Conservation (phyloP, 1,139 yeast genomes). For the Candida sojae region DNA sequence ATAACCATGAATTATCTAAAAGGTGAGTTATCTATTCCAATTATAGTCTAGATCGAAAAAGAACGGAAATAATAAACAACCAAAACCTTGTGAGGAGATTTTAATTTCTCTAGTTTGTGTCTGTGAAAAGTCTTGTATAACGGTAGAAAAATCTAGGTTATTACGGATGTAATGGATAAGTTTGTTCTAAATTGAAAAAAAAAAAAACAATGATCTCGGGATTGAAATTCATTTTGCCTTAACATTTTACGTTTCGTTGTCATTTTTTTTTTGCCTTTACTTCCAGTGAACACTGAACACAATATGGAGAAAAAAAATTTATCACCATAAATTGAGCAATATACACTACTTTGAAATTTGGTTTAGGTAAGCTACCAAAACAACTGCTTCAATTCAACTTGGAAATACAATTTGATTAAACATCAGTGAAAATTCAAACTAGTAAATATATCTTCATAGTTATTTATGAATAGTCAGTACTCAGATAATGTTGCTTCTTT, state of each 20-base stretch:
- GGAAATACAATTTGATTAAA: too few relatives aligned
- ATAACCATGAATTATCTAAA: constrained; percentile 18
- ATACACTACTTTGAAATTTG: background rate
- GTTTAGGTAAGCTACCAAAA: too few relatives aligned
- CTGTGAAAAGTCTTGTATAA: background rate
- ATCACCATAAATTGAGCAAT: background rate
- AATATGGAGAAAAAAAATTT: background rate
- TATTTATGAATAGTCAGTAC: too few relatives aligned
- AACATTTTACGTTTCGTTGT: background rate
- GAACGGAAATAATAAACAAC: background rate
- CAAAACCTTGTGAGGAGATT: too few relatives aligned
- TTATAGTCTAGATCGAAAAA: constrained; percentile 4
- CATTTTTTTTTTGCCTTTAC: background rate
- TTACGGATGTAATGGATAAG: background rate
- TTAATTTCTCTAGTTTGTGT: too few relatives aligned
- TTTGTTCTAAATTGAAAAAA: background rate
- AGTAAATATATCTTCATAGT: too few relatives aligned
- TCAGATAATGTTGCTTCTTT: too few relatives aligned
- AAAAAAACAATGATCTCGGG: background rate
- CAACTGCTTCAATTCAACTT: too few relatives aligned
- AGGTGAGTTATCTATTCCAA: constrained; percentile 1
- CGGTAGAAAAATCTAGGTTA: constrained; percentile 1
- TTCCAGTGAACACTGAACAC: background rate
- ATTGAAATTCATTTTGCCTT: background rate
- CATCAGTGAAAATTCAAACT: too few relatives aligned